phyloP scores from a whole-genome alignment of 2,329 filamentous ascomycete species.

The Aspergillus puulaauensis region DNA sequence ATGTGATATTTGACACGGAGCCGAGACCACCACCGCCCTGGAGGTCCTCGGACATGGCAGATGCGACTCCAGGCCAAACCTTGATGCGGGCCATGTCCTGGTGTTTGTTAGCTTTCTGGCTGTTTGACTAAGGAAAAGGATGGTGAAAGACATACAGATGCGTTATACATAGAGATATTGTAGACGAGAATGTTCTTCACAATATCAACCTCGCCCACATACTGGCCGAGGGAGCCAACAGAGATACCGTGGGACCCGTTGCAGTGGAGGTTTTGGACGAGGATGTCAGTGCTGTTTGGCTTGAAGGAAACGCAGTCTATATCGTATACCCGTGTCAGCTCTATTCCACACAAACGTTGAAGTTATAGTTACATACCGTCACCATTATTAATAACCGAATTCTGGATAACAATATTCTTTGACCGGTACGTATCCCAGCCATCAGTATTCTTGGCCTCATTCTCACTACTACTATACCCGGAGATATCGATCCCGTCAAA shows the following conservation, averaged over 20 bases:
- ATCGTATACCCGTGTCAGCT: not conserved
- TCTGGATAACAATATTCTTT: conserved; percentile 63
- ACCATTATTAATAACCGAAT: conserved; percentile 63
- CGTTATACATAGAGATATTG: conserved; percentile 60
- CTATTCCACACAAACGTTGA: not conserved
- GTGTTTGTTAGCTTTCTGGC: conserved; percentile 32
- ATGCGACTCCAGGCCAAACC: conserved; percentile 64
- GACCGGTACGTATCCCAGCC: conserved; percentile 57
- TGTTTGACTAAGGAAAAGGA: conserved; percentile 29
- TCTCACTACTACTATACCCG: conserved; percentile 53
- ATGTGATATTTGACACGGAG: conserved; percentile 65
- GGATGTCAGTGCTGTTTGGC: conserved; percentile 67
- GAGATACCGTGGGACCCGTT: conserved; percentile 71
- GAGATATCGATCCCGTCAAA: conserved; percentile 63
- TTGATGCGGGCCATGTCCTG: conserved; percentile 70
- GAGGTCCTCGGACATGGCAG: conserved; percentile 58
- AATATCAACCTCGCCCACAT: conserved; percentile 62
- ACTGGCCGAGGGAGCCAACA: conserved; percentile 71
- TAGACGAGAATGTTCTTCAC: conserved; percentile 68
- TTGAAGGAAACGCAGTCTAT: conserved; percentile 71
- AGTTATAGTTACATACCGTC: conserved; percentile 47
- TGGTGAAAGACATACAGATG: conserved; percentile 30
- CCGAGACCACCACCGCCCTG: conserved; percentile 66
- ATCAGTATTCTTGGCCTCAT: conserved; percentile 65
- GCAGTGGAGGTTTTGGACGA: conserved; percentile 67